Evolutionary conservation across 2,329 filamentous ascomycete species (phyloP).

Genomic region (Botryotinia globosa): DNA sequence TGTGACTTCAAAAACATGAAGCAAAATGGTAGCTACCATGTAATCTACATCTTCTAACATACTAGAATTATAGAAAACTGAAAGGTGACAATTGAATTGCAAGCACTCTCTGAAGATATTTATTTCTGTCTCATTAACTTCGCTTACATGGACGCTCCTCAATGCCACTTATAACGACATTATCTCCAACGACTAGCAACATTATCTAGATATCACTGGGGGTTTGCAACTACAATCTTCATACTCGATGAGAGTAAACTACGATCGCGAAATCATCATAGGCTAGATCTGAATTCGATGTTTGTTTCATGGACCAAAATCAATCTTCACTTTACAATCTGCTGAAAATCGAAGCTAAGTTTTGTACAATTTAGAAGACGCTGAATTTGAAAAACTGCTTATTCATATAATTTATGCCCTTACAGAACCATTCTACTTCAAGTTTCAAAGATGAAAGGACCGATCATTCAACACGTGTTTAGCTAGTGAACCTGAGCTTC

Average conservation of each 20-base stretch:
- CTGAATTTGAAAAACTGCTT: neutral
- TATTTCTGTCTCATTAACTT: neutral
- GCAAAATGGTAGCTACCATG: too few relatives aligned
- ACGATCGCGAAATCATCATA: neutral
- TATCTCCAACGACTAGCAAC: neutral
- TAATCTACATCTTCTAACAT: too few relatives aligned
- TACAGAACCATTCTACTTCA: too few relatives aligned
- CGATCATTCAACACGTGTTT: neutral
- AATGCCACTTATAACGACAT: neutral
- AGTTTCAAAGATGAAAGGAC: neutral
- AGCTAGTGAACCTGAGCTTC: neutral
- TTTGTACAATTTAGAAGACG: neutral
- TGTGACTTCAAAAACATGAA: too few relatives aligned
- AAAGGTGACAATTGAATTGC: too few relatives aligned
- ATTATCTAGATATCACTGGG: neutral
- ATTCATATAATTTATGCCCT: too few relatives aligned
- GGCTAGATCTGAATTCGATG: neutral
- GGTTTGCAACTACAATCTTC: neutral
- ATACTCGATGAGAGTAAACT: accelerated
- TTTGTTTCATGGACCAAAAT: neutral
- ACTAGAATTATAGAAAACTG: too few relatives aligned
- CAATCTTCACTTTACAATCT: neutral
- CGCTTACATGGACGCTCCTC: too few relatives aligned
- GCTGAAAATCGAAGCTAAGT: neutral
- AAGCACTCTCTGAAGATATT: neutral